Conservation (phyloP, 768 basidiomycete species). For the Pluteus cervinus region DNA sequence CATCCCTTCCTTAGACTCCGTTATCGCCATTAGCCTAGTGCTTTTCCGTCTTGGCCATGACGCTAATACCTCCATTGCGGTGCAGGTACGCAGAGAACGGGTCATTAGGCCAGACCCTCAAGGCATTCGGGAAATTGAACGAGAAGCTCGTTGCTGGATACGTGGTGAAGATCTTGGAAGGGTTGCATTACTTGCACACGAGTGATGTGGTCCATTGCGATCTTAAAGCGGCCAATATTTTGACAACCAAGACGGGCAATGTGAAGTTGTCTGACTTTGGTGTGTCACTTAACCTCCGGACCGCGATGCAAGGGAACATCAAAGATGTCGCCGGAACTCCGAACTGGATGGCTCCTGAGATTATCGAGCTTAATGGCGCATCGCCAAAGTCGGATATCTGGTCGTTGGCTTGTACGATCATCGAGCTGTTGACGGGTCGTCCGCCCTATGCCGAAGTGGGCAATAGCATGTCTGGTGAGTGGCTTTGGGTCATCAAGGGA, state of each 20-base stretch:
- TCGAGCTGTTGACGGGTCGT: constrained; percentile 87
- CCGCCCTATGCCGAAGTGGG: constrained; percentile 89
- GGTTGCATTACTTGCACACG: constrained; percentile 86
- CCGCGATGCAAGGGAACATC: constrained; percentile 81
- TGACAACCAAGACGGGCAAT: constrained; percentile 98
- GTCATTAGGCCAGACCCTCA: constrained; percentile 87
- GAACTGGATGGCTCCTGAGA: constrained; percentile 99
- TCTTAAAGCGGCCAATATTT: constrained; percentile 96
- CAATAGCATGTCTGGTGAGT: constrained; percentile 84
- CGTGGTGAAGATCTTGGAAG: constrained; percentile 95
- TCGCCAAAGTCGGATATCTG: constrained; percentile 93
- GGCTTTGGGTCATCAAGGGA: constrained; percentile 8
- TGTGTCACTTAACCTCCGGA: constrained; percentile 90
- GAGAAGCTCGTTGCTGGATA: constrained; percentile 89
- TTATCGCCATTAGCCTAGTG: constrained; percentile 12
- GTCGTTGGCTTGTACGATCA: constrained; percentile 92
- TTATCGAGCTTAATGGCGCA: constrained; percentile 92
- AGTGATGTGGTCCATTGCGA: constrained; percentile 95
- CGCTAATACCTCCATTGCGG: no score
- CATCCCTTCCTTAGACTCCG: constrained; percentile 8
- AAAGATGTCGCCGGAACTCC: constrained; percentile 92
- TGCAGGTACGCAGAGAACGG: constrained; percentile 97
- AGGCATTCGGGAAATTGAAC: constrained; percentile 90
- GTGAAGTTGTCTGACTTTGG: constrained; percentile 98
- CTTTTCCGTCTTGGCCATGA: no score